A percentile compares a stretch with the other conserved stretches of the same genome.
Conservation (phyloP, 73 alveolate species). For the Paramecium caudatum region DNA sequence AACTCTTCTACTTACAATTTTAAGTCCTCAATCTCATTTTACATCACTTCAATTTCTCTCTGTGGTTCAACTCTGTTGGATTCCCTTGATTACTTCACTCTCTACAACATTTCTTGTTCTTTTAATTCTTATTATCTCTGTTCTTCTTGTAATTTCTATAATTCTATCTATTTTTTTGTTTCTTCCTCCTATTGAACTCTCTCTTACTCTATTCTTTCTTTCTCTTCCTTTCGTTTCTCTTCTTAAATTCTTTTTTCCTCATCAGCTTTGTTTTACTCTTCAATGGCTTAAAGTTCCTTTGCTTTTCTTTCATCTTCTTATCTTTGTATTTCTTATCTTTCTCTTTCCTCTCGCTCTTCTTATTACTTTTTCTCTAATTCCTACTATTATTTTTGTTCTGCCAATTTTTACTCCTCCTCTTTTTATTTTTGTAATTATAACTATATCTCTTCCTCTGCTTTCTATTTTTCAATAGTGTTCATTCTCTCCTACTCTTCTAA, state of each 20-base stretch:
- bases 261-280: background rate
- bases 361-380: background rate
- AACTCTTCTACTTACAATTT: background rate
- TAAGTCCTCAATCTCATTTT: slow-evolving; percentile 24
- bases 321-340: background rate
- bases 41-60: slow-evolving; percentile 14
- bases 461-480: no score
- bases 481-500: no score
- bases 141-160: background rate
- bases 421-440: background rate
- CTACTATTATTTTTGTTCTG: background rate
- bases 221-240: background rate
- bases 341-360: background rate
- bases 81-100: background rate
- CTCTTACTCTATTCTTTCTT: background rate
- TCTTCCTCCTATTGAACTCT: background rate
- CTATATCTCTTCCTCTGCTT: background rate
- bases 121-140: background rate
- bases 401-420: background rate
- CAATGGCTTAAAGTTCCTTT: no score
- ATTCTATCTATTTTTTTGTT: background rate
- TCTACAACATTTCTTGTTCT: background rate
- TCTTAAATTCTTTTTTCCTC: background rate
- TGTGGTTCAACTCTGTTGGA: no score
- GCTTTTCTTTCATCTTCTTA: background rate